Conservation (phyloP, 2,329 filamentous ascomycete species). For the Ceratocystis albifundus region DNA sequence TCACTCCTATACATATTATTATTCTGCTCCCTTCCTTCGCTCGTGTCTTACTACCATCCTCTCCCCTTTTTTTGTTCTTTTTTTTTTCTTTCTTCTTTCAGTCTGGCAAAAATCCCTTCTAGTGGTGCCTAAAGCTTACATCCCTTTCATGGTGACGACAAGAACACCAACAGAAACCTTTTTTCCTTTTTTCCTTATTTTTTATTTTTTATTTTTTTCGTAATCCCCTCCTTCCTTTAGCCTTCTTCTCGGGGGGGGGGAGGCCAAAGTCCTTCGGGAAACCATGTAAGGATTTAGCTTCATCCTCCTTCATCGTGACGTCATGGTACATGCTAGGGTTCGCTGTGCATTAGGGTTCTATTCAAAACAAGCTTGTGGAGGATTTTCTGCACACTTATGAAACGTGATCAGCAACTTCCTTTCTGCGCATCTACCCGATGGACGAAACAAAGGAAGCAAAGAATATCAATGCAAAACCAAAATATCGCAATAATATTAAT, state of each 20-base stretch:
- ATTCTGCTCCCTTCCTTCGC: background rate
- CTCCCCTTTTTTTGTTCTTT: too few species aligned
- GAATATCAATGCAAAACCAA: background rate
- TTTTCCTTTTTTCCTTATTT: too few species aligned
- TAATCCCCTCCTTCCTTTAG: background rate
- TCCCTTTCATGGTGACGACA: background rate
- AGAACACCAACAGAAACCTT: background rate
- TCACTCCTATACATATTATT: background rate
- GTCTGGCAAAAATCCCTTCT: background rate
- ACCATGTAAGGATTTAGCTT: background rate
- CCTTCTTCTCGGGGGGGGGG: too few species aligned
- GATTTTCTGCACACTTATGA: background rate
- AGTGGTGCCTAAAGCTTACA: background rate
- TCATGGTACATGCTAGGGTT: background rate
- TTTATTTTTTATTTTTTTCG: too few species aligned
- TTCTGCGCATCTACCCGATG: background rate
- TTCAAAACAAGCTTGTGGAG: background rate
- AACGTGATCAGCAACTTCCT: background rate
- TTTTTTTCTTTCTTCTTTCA: background rate
- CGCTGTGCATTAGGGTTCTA: background rate
- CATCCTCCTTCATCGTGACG: background rate
- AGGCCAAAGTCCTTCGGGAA: too few species aligned
- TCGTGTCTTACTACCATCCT: background rate
- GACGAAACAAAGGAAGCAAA: background rate
- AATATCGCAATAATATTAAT: background rate